Base-by-base conservation (phyloP, 768 basidiomycete genomes). In the Pseudohyphozyma bogoriensis region DNA sequence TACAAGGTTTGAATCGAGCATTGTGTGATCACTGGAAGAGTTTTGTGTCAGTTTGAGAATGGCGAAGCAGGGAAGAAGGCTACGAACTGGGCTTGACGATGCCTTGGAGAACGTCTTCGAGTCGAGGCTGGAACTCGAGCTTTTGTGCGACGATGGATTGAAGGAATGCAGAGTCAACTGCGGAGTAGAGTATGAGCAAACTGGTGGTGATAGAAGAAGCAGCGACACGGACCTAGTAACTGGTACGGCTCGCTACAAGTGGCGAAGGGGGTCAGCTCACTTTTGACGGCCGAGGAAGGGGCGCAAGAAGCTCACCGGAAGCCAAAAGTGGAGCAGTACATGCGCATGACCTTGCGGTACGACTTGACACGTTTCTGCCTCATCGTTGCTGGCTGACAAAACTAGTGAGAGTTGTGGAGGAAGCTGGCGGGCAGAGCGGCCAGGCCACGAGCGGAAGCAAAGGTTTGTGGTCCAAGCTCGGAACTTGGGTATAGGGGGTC, bases 1-100 rank as follows among this genome's bases (percentile, higher is more conserved):
- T 99, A 97, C 3, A 99, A 79, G 71, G 89, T 88, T 66, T 91
- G 84, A 44, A 99, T 90, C 72, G 85, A 93, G 73, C 95, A 99
- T 72, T 97, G 93, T 0, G 95, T 96, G 73, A 99, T 96, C 93
- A 99, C 95, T 68, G 59, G 18, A 26, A 3, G 22, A 20, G 22
- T n/a, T n/a, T n/a, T 55, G 8, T 20, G 31, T 26, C 36, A 29
- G 26, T 18, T 32, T 32, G 29, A 20, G 26, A 44, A 47, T 13
- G 44, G 40, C 37, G 32, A 49, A 67, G 71, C 59, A 74, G 73
- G 73, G 74, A 75, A n/a, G n/a, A n/a, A n/a, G n/a, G n/a, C n/a
- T n/a, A 79, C 91, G 77, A 74, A 97, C 95, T 96, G 35, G 84
- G 87, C 76, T 96, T 97, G 62, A 87, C 80, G 58, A 81, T 81